A percentile compares a stretch with the other conserved stretches of the same genome.
These are phyloP conservation scores for Solanum bukasovii DNA, from an alignment of 257 asterid species.

Conservation along the genomic window DNA sequence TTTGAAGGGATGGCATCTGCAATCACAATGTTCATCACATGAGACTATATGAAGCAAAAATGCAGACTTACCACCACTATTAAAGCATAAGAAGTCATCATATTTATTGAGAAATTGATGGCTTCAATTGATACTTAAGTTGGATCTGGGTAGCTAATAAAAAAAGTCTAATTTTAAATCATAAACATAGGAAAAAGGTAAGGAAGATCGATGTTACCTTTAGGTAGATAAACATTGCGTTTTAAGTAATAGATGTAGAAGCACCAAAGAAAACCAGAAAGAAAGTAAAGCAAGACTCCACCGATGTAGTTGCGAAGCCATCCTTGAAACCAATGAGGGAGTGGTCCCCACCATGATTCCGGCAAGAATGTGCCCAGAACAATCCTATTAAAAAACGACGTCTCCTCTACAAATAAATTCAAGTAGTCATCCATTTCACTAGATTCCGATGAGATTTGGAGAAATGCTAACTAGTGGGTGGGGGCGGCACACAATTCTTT, in stretches of 20 bases:
- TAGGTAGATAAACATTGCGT: slow-evolving; percentile 59
- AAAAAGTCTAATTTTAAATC: neutral
- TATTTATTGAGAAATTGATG: neutral
- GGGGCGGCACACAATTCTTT: neutral
- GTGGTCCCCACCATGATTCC: slow-evolving; percentile 43
- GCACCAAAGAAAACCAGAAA: slow-evolving; percentile 76
- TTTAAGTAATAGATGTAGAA: slow-evolving; percentile 69
- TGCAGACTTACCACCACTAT: neutral
- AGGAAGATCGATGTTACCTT: slow-evolving; percentile 22
- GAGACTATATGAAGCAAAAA: neutral
- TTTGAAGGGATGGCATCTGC: slow-evolving; percentile 84
- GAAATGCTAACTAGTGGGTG: too few relatives aligned
- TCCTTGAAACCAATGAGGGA: slow-evolving; percentile 61
- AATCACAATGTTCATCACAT: slow-evolving; percentile 6
- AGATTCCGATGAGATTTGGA: neutral
- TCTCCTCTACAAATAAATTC: slow-evolving; percentile 57
- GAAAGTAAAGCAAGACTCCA: slow-evolving; percentile 47
- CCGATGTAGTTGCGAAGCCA: slow-evolving; percentile 92
- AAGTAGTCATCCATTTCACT: slow-evolving; percentile 20
- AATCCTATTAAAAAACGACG: slow-evolving; percentile 69
- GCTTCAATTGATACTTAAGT: neutral
- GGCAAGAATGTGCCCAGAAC: slow-evolving; percentile 56
- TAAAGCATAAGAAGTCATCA: neutral
- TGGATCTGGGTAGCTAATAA: neutral
- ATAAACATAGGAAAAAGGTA: neutral